These are phyloP conservation scores for Salix viminalis DNA, from an alignment of 345 rosid species.

Conservation along the genomic window DNA sequence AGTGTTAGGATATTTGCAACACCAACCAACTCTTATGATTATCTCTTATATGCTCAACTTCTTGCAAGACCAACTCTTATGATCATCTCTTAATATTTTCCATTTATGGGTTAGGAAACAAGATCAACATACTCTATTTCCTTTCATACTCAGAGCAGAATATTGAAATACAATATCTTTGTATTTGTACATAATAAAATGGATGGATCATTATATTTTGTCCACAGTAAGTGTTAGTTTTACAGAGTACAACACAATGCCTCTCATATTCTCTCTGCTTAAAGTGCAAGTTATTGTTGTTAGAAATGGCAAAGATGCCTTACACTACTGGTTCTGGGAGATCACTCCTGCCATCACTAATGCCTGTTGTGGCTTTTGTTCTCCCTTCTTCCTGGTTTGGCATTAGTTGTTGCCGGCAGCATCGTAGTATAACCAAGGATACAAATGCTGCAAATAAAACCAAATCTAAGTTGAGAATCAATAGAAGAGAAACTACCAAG, in stretches of 20 bases:
- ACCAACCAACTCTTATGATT: background rate
- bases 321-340: background rate
- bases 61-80: background rate
- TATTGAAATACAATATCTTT: background rate
- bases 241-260: background rate
- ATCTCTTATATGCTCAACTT: background rate
- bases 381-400: slow-evolving; percentile 34
- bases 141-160: background rate
- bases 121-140: background rate
- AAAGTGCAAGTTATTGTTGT: background rate
- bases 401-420: slow-evolving; percentile 48
- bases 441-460: slow-evolving; percentile 61
- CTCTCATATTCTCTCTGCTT: background rate
- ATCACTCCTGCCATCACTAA: background rate
- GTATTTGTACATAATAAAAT: background rate
- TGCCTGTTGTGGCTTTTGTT: slow-evolving; percentile 3
- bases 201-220: background rate
- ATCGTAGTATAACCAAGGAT: slow-evolving; percentile 60
- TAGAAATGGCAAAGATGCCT: background rate
- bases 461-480: background rate
- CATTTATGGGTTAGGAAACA: background rate
- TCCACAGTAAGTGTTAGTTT: background rate
- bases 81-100: background rate
- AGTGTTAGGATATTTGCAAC: no score
- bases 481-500: no score